Conservation (phyloP, 1,284 basidiomycete genomes). For the Cystobasidiaceae sp. region DNA sequence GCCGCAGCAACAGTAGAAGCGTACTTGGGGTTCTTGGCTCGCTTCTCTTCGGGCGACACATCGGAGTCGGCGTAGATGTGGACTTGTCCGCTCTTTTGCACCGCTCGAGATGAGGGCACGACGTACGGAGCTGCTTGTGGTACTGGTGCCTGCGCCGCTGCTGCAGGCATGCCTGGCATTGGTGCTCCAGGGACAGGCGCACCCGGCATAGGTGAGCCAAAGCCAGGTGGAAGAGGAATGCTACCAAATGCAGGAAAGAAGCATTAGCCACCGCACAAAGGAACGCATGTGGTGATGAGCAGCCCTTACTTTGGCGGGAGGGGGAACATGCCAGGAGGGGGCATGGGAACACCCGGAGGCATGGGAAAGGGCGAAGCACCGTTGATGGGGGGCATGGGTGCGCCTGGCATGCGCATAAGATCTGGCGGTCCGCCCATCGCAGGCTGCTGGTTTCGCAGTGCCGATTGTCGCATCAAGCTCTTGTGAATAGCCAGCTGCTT, state of each 20-base stretch:
- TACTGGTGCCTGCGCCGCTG: slow-evolving; percentile 36
- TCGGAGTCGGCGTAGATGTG: slow-evolving; percentile 70
- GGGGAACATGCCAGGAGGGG: slow-evolving; percentile 41
- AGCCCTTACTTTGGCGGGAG: slow-evolving; percentile 31
- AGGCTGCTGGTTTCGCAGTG: slow-evolving; percentile 46
- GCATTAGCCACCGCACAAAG: too few species aligned
- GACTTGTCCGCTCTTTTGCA: slow-evolving; percentile 68
- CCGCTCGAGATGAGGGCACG: slow-evolving; percentile 54
- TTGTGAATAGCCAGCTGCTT: slow-evolving; percentile 84
- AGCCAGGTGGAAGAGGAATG: slow-evolving; percentile 32
- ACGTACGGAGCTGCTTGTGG: slow-evolving; percentile 50
- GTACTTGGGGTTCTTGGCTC: slow-evolving; percentile 69
- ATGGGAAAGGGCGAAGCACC: slow-evolving; percentile 36
- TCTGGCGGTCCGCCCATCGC: slow-evolving; percentile 56
- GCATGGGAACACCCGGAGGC: slow-evolving; percentile 40
- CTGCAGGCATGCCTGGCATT: slow-evolving; percentile 49
- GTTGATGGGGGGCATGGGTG: slow-evolving; percentile 54
- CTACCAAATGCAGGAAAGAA: too few species aligned
- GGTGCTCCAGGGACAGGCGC: slow-evolving; percentile 46
- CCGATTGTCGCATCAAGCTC: slow-evolving; percentile 74
- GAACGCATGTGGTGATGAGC: background rate
- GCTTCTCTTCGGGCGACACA: slow-evolving; percentile 72
- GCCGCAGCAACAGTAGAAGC: slow-evolving; percentile 52
- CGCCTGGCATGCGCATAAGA: slow-evolving; percentile 34
- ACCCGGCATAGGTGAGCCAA: slow-evolving; percentile 40